A percentile compares a stretch with the other conserved stretches of the same genome.
Conservation (phyloP, 495 filamentous ascomycete species). For the Aspergillus ostianus region DNA sequence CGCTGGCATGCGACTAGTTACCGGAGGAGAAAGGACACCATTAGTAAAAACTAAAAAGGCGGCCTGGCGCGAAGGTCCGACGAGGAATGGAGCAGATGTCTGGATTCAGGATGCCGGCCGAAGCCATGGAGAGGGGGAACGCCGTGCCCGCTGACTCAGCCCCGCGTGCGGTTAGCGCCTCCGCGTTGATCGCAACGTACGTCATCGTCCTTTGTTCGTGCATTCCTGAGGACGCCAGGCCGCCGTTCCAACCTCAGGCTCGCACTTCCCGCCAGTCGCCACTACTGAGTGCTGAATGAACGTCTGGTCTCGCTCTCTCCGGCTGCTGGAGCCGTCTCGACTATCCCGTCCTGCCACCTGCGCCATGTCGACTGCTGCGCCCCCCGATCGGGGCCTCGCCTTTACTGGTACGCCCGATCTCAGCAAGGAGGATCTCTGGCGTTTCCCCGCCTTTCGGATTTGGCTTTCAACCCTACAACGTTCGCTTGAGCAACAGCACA, state of each 20-base stretch:
- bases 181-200: neutral
- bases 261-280: too few relatives aligned
- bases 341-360: neutral
- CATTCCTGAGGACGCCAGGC: neutral
- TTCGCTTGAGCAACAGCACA: slow-evolving; percentile 62
- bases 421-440: slow-evolving; percentile 59
- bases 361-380: neutral
- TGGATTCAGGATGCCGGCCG: neutral
- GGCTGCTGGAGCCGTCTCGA: neutral
- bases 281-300: too few relatives aligned
- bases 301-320: neutral
- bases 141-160: neutral
- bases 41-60: neutral
- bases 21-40: too few relatives aligned
- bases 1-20: neutral
- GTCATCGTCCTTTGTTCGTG: neutral
- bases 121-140: neutral
- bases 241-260: too few relatives aligned
- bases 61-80: neutral
- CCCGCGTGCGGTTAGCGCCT: neutral
- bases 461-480: slow-evolving; percentile 70
- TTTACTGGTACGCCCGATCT: slow-evolving; percentile 45
- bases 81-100: neutral
- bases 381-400: neutral
- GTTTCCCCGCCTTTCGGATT: slow-evolving; percentile 67